A percentile compares a stretch with the other conserved stretches of the same genome.
These are phyloP conservation scores for Ceriops tagal DNA, from an alignment of 345 rosid species.

Conservation along the genomic window DNA sequence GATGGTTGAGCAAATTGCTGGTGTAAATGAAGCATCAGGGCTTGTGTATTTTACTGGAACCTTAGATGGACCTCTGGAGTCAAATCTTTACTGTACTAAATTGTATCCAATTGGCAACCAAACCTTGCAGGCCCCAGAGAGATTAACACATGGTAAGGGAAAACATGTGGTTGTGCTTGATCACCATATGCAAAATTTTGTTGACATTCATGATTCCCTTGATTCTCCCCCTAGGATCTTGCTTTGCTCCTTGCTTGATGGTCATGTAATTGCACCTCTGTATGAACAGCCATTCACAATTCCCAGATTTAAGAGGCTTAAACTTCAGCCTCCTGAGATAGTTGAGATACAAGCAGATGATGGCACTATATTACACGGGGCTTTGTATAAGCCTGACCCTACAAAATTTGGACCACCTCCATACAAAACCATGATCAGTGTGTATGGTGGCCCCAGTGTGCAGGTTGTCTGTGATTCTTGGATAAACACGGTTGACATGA, in stretches of 20 bases:
- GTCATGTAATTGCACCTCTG: conserved; percentile 51
- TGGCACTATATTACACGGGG: conserved; percentile 69
- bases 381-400: conserved; percentile 71
- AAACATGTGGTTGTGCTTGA: conserved; percentile 77
- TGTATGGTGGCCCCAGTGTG: conserved; percentile 86
- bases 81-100: conserved; percentile 62
- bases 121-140: conserved; percentile 43
- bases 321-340: conserved; percentile 76
- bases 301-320: conserved; percentile 49
- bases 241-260: conserved; percentile 63
- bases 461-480: conserved; percentile 76
- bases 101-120: conserved; percentile 38
- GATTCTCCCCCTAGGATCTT: conserved; percentile 65
- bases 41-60: conserved; percentile 80
- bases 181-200: conserved; percentile 75
- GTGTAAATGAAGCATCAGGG: conserved; percentile 64
- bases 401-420: conserved; percentile 87
- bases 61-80: conserved; percentile 72
- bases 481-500: conserved; percentile 87
- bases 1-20: conserved; percentile 92
- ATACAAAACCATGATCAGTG: conserved; percentile 74
- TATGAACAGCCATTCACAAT: conserved; percentile 61
- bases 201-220: conserved; percentile 85
- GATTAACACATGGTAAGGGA: conserved; percentile 79
- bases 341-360: conserved; percentile 65